Base-by-base conservation (phyloP, 2,329 filamentous ascomycete species). In the Drechslerella dactyloides region DNA sequence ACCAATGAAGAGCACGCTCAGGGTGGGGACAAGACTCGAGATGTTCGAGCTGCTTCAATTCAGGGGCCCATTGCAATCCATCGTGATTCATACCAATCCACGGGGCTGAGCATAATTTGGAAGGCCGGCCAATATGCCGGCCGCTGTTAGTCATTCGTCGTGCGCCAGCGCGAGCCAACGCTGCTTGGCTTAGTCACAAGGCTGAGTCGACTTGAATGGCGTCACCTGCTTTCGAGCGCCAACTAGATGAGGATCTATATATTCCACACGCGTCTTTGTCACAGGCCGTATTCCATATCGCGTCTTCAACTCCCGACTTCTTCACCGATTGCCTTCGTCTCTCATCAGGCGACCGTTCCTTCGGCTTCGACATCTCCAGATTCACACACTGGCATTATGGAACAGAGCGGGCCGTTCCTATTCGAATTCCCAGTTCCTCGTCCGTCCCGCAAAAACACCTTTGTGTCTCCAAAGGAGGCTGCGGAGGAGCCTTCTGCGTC, bases 101-200 rank as follows among this genome's bases (percentile, higher is more conserved):
- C n/a, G 51, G 13, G 17, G 23, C 33, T 19, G 19, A n/a, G 2
- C 33, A 23, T 30, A 44, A 11, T 17, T 13, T 37, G 8, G 15
- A 21, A 40, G 17, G 17, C 19, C 8, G 37, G 27, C 6, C 17
- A 15, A 35, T 54, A 2, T 54, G n/a, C 21, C 2, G 27, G 27
- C 13, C 33, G 13, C 27, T 56, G 30, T 19, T 56, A 37, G 53
- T 15, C 19, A 57, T 57, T 24, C 17, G 35, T 46, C 48, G 30
- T 35, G 21, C 33, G 52, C 52, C 19, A 35, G 17, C 27, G n/a
- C 23, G 33, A 59, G 7, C 13, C 27, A 33, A 58, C 33, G 55
- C 19, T 15, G n/a, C 21, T 13, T 13, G 21, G 50, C 61, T 65
- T 65, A 65, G 61, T 65, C 61, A 65, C 27, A 24, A 13, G 15